Conservation (phyloP, 2,329 filamentous ascomycete species). For the Hymenotorrendiella dingleyae region DNA sequence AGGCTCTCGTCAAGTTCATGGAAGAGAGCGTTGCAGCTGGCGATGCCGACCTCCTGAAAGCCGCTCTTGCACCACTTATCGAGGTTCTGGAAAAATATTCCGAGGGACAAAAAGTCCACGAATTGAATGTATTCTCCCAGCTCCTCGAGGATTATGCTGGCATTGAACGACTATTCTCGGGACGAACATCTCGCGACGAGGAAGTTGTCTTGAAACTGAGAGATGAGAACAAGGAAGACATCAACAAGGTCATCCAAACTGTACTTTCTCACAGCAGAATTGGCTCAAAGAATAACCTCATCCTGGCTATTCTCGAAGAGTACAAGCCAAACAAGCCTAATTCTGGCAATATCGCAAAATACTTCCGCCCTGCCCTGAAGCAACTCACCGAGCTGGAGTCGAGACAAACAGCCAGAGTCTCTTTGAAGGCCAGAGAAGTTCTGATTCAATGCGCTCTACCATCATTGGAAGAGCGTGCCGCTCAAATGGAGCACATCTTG, state of each 20-base stretch:
- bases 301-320: conserved; percentile 85
- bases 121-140: conserved; percentile 73
- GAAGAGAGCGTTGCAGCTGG: conserved; percentile 72
- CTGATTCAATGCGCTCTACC: conserved; percentile 96
- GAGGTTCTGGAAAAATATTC: conserved; percentile 73
- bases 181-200: conserved; percentile 79
- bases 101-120: conserved; percentile 85
- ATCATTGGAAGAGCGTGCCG: conserved; percentile 87
- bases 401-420: conserved; percentile 81
- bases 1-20: conserved; percentile 80
- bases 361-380: conserved; percentile 75
- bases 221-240: conserved; percentile 94
- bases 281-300: conserved; percentile 86
- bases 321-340: conserved; percentile 94
- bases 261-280: conserved; percentile 93
- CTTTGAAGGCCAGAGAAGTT: conserved; percentile 92
- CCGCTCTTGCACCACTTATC: conserved; percentile 67
- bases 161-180: conserved; percentile 83
- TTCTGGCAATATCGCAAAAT: conserved; percentile 80
- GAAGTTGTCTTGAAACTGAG: conserved; percentile 89
- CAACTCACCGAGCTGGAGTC: conserved; percentile 88
- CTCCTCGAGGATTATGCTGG: conserved; percentile 78
- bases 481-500: conserved; percentile 98
- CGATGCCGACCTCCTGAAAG: conserved; percentile 69
- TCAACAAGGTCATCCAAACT: conserved; percentile 74